Evolutionary conservation across 805 yeast genomes (phyloP).

Genomic region (Suhomyces kilbournensis): DNA sequence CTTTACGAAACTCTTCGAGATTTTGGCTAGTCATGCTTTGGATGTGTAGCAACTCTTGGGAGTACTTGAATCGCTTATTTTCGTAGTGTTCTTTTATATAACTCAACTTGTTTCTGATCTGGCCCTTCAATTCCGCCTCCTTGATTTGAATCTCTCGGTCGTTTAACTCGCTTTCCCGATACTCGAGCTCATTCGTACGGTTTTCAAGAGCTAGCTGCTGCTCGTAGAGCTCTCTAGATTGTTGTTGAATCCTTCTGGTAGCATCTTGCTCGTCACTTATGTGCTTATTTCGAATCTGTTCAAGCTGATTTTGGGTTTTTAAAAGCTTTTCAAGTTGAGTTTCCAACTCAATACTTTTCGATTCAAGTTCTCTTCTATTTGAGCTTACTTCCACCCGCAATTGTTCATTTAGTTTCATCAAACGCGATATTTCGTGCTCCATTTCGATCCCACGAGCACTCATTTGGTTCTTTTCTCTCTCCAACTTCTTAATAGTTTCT

Average conservation of each 20-base stretch:
- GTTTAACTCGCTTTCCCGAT: constrained; percentile 7
- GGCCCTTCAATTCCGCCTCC: not conserved
- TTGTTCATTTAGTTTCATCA: not conserved
- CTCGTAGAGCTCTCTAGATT: not conserved
- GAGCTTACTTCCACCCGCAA: not conserved
- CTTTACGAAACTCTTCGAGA: constrained; percentile 8
- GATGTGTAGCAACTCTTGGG: constrained; percentile 9
- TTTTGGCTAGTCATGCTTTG: constrained; percentile 7
- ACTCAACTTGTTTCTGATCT: constrained; percentile 6
- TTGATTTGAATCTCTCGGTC: constrained; percentile 8
- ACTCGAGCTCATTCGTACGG: constrained; percentile 7
- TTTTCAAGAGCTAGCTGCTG: not conserved
- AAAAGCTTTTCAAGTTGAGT: not conserved
- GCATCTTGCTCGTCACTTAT: not conserved
- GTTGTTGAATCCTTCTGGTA: not conserved
- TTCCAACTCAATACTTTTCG: constrained; percentile 1
- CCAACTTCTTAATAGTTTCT: not conserved
- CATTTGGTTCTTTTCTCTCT: not conserved
- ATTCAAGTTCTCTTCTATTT: not conserved
- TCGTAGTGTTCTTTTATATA: constrained; percentile 10
- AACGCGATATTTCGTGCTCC: not conserved
- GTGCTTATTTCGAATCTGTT: not conserved
- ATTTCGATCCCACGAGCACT: not conserved
- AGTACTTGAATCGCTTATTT: constrained; percentile 2
- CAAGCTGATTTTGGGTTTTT: not conserved